Evolutionary conservation across 139 green algal genomes (phyloP), one percentile per base, ranked within the genome.

Genomic region (Pseudopediastrum boryanum): DNA sequence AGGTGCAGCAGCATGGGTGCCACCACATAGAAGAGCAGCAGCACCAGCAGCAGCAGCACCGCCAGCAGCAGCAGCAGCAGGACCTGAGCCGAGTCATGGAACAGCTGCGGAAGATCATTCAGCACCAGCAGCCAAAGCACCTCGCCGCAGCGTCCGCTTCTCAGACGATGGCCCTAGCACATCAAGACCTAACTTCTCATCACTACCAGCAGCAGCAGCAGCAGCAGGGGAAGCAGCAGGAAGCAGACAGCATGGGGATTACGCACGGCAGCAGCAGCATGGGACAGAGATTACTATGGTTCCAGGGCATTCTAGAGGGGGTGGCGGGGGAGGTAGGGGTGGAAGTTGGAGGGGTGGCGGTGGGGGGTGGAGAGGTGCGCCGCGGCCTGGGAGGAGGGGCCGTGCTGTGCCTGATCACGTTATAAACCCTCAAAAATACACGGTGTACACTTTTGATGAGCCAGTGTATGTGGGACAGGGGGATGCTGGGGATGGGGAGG

Each of bases 391-490:
- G 33, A 31, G 75, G 35, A 66, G 74, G 10, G 54, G 80, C 0
- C 33, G 74, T 0, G 78, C 61, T 50, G 81, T 86, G 9, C 81
- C 81, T 3, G 81, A 86, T 52, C 75, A 83, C 36, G 75, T 86
- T 4, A 29, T 48, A 6, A 80, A 86, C 61, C 81, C 81, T 3
- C 75, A 86, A 31, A 76, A 62, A 42, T 86, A 86, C 51, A 83
- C 50, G 2, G 64, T 86, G 50, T 86, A 83, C 48, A 72, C 48
- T 2, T 42, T 85, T 25, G 69, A 83, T 10, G 81, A 80, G 59
- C 64, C 73, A 12, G n/a, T 83, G 51, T 65, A 71, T 62, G 80
- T 81, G 29, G 74, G 80, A 2, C 56, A 70, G 71, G 71, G 71
- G 1, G 54, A 42, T 51, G 27, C 36, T 10, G 71, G 41, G 16